Conservation (phyloP, 176 grass and related monocot species). For the Oryza brachyantha region DNA sequence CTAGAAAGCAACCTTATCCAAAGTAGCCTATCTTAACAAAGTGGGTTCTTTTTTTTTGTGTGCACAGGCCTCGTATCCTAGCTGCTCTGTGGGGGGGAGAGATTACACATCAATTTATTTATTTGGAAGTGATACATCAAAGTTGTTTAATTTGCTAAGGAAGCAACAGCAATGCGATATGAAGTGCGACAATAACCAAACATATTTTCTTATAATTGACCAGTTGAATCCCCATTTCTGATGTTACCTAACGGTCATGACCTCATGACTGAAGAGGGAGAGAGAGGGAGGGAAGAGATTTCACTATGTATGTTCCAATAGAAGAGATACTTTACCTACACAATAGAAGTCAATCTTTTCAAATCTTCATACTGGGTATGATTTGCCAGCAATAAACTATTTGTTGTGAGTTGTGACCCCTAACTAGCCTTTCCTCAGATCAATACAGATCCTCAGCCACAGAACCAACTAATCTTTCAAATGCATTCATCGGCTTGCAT, state of each 20-base stretch:
- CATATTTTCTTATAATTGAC: not conserved
- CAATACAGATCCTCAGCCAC: not conserved
- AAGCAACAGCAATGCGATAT: not conserved
- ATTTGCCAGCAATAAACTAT: not conserved
- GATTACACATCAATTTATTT: not conserved
- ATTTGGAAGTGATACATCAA: not conserved
- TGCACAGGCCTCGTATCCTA: slow-evolving; percentile 5
- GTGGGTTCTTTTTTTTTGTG: not conserved
- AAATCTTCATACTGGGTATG: no score
- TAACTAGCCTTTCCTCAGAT: not conserved
- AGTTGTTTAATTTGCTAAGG: slow-evolving; percentile 19
- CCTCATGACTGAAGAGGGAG: not conserved
- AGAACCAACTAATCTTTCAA: not conserved
- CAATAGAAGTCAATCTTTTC: not conserved
- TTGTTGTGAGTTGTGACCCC: not conserved
- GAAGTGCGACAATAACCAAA: not conserved
- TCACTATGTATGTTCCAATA: not conserved
- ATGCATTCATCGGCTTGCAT: not conserved
- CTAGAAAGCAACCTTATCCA: slow-evolving; percentile 40
- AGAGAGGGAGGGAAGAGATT: not conserved
- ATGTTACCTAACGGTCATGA: slow-evolving; percentile 1
- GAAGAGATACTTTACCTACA: slow-evolving; percentile 10
- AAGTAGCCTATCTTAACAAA: slow-evolving; percentile 26
- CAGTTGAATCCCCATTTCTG: not conserved
- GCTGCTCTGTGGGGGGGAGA: not conserved